Evolutionary conservation across 2,329 filamentous ascomycete genomes (phyloP).

Genomic region (Aspergillus arachidicola): DNA sequence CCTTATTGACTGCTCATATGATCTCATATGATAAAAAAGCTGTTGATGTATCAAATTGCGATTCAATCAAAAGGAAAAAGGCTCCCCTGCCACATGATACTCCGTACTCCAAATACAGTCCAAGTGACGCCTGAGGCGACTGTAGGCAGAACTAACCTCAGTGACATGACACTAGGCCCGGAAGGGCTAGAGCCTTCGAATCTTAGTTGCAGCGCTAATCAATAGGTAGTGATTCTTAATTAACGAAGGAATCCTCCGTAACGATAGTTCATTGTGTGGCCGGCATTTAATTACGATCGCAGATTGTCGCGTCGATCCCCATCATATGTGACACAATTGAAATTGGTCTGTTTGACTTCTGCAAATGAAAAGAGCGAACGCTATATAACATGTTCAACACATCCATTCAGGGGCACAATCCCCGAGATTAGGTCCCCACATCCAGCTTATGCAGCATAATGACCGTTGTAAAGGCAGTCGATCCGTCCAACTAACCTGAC

Average conservation of each 20-base stretch:
- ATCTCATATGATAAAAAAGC: too few species aligned
- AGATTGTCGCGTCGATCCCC: background rate
- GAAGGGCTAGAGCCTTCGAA: background rate
- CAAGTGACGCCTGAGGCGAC: too few species aligned
- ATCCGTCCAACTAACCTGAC: background rate
- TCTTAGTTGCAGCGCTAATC: background rate
- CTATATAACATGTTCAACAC: background rate
- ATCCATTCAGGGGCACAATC: background rate
- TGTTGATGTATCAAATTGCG: background rate
- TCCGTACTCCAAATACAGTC: background rate
- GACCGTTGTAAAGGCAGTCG: constrained; percentile 1
- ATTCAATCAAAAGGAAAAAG: background rate
- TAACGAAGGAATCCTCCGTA: background rate
- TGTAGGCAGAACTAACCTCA: background rate
- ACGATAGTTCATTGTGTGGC: background rate
- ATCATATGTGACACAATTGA: background rate
- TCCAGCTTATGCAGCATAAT: constrained; percentile 3
- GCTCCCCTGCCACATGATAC: background rate
- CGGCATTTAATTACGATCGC: background rate
- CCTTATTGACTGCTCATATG: too few species aligned
- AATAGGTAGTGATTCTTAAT: background rate
- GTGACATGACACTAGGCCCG: background rate
- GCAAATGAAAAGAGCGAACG: background rate
- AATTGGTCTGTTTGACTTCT: background rate
- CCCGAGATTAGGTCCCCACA: background rate